Percentiles rank a stretch among this genome's conserved stretches.
These are phyloP conservation scores for Saturnispora halmiae DNA, from an alignment of 805 yeast genomes.

Conservation along the genomic window DNA sequence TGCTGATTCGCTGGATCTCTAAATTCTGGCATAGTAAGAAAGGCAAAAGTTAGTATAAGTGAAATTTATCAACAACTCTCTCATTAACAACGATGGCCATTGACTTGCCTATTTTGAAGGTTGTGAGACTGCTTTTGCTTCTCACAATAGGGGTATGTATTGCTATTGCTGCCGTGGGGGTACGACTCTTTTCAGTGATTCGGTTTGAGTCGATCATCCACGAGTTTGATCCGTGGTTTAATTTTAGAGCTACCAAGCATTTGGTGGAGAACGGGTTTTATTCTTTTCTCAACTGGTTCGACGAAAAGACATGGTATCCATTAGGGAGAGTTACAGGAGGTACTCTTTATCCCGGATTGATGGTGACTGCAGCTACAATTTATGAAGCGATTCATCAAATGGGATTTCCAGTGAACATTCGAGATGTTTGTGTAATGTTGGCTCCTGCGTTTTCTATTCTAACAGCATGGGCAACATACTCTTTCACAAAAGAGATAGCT, in stretches of 20 bases:
- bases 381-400: conserved; percentile 60
- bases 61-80: conserved; percentile 8
- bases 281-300: conserved; percentile 96
- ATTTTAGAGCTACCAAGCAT: conserved; percentile 91
- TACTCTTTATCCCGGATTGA: conserved; percentile 92
- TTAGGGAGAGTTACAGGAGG: conserved; percentile 99
- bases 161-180: conserved; percentile 66
- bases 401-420: conserved; percentile 82
- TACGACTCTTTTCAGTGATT: conserved; percentile 91
- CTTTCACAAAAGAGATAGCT: conserved; percentile 83
- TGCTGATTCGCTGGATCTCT: conserved; percentile 27
- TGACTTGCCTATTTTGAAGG: conserved; percentile 39
- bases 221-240: conserved; percentile 97
- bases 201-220: conserved; percentile 94
- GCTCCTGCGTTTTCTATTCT: conserved; percentile 95
- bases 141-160: conserved; percentile 6
- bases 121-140: conserved; percentile 3
- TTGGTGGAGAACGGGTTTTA: conserved; percentile 75
- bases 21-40: conserved; percentile 13
- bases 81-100: conserved; percentile 44
- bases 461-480: conserved; percentile 83
- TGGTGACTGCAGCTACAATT: conserved; percentile 93
- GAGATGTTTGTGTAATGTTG: conserved; percentile 89
- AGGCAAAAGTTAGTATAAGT: neutral
- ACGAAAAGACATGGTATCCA: conserved; percentile 98